A percentile compares a stretch with the other conserved stretches of the same genome.
These are phyloP conservation scores for Aspergillus ellipticus DNA, from an alignment of 495 filamentous ascomycete species.

Conservation along the genomic window DNA sequence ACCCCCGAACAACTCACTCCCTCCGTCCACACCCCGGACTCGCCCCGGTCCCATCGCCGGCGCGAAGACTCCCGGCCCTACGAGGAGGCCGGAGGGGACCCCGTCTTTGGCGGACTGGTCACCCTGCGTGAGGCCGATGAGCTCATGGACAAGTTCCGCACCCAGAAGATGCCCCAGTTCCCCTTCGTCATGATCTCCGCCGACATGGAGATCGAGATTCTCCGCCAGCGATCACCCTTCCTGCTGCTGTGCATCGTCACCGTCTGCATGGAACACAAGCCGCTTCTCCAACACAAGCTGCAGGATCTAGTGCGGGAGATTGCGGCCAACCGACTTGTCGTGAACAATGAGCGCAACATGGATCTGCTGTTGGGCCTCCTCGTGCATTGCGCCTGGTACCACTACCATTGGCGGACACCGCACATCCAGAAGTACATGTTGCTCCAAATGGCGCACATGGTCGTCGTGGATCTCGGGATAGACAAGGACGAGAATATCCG, in stretches of 20 bases:
- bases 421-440: conserved; percentile 1
- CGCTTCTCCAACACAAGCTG: background rate
- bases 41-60: background rate
- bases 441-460: background rate
- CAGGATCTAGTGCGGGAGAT: background rate
- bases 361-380: conserved; percentile 3
- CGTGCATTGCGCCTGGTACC: conserved; percentile 6
- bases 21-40: background rate
- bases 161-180: conserved; percentile 8
- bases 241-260: background rate
- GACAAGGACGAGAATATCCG: background rate
- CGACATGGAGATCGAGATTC: background rate
- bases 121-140: background rate
- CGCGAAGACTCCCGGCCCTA: background rate
- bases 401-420: conserved; percentile 1
- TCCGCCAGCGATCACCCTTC: background rate
- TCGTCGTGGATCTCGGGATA: conserved; percentile 3
- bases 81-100: background rate
- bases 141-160: conserved; percentile 7
- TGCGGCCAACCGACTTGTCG: background rate
- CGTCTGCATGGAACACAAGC: background rate
- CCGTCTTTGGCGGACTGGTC: background rate
- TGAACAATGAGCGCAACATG: conserved; percentile 3
- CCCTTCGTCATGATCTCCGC: conserved; percentile 4
- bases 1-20: no score